Evolutionary conservation across 805 yeast species (phyloP).

Genomic region (Myxozyma monticola): DNA sequence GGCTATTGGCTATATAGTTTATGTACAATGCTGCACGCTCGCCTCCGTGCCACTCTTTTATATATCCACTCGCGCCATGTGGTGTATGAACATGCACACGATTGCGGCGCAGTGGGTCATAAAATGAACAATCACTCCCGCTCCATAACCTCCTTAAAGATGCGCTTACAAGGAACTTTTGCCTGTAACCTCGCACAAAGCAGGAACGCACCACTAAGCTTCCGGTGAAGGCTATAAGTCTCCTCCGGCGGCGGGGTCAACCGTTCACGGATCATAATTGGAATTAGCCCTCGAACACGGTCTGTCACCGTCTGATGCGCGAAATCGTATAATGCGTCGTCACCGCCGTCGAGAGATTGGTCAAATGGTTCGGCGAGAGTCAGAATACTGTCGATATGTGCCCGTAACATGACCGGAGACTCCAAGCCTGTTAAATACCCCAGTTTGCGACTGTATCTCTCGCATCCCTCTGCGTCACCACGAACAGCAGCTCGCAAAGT

Average conservation of each 20-base stretch:
- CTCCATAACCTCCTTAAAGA: slow-evolving; percentile 77
- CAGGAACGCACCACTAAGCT: slow-evolving; percentile 89
- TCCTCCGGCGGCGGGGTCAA: slow-evolving; percentile 98
- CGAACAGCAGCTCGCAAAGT: slow-evolving; percentile 73
- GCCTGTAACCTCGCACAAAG: slow-evolving; percentile 86
- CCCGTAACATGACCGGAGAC: slow-evolving; percentile 76
- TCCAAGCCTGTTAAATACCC: slow-evolving; percentile 94
- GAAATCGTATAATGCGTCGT: slow-evolving; percentile 65
- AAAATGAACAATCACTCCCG: too few species aligned
- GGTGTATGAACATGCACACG: too few species aligned
- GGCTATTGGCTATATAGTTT: too few species aligned
- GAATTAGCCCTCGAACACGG: slow-evolving; percentile 82
- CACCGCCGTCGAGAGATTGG: slow-evolving; percentile 38
- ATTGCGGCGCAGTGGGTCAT: too few species aligned
- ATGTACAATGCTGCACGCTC: too few species aligned
- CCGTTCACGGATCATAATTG: slow-evolving; percentile 86
- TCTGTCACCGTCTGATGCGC: slow-evolving; percentile 87
- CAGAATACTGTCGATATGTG: slow-evolving; percentile 87
- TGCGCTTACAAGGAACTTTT: slow-evolving; percentile 71
- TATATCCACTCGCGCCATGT: too few species aligned
- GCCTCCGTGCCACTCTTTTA: too few species aligned
- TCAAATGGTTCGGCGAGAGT: slow-evolving; percentile 88
- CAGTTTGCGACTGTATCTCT: slow-evolving; percentile 63
- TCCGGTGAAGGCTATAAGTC: slow-evolving; percentile 93
- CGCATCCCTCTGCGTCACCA: slow-evolving; percentile 64